Conservation (phyloP, 305 asterid species). For the Rubia occidens region DNA sequence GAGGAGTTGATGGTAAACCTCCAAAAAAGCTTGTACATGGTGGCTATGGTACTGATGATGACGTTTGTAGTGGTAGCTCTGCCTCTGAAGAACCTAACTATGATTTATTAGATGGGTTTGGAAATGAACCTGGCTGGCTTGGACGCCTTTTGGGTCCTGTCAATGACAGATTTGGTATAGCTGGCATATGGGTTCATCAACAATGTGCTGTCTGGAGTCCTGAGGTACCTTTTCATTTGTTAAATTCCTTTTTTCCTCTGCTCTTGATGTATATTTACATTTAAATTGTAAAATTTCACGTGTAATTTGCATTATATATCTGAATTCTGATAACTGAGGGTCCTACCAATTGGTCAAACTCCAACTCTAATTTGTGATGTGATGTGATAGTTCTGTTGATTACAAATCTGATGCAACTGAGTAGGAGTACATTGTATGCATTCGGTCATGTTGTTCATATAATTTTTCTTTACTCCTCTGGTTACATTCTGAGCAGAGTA, state of each 20-base stretch:
- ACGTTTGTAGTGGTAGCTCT: conserved; percentile 74
- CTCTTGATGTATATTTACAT: background rate
- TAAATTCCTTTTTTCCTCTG: background rate
- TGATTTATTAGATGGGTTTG: conserved; percentile 94
- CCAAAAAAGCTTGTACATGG: conserved; percentile 60
- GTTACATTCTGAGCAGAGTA: background rate
- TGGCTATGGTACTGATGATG: conserved; percentile 74
- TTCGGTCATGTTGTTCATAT: background rate
- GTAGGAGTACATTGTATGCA: background rate
- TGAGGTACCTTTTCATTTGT: conserved; percentile 53
- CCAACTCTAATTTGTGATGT: conserved; percentile 1
- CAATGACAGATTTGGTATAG: conserved; percentile 89
- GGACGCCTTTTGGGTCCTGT: conserved; percentile 96
- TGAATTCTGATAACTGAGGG: background rate
- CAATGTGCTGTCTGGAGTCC: conserved; percentile 99
- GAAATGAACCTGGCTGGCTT: conserved; percentile 91
- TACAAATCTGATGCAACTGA: background rate
- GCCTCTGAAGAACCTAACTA: conserved; percentile 80
- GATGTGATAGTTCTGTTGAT: background rate
- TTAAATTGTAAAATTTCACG: background rate
- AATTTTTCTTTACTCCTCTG: background rate
- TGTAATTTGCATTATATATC: background rate
- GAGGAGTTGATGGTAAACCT: conserved; percentile 87
- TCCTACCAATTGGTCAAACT: background rate
- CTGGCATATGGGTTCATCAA: conserved; percentile 98